phyloP scores from a whole-genome alignment of 768 basidiomycete species.

The Phaffia tasmanica region DNA sequence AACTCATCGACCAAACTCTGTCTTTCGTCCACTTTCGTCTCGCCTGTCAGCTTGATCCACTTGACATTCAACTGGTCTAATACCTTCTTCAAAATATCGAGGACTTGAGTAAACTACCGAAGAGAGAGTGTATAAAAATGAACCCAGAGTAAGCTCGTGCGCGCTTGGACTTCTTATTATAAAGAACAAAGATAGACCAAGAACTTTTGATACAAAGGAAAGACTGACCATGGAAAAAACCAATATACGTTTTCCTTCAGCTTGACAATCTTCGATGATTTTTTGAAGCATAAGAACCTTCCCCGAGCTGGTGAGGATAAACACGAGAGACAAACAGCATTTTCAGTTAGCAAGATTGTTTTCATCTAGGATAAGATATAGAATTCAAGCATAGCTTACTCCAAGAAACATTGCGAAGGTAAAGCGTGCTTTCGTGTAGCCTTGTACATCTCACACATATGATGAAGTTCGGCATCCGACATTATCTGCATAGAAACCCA shows the following conservation, averaged over 20 bases:
- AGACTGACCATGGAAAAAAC: constrained; percentile 80
- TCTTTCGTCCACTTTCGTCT: constrained; percentile 83
- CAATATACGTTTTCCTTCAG: constrained; percentile 65
- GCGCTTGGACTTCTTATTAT: background rate
- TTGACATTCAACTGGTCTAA: constrained; percentile 60
- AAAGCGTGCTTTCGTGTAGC: constrained; percentile 34
- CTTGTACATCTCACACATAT: constrained; percentile 75
- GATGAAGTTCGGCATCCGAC: constrained; percentile 91
- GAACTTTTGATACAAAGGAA: background rate
- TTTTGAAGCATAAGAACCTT: constrained; percentile 66
- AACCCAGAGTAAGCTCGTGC: background rate
- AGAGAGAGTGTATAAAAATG: background rate
- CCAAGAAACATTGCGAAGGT: constrained; percentile 15
- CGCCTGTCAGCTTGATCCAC: constrained; percentile 77
- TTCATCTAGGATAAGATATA: too few relatives aligned
- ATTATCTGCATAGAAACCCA: constrained; percentile 50
- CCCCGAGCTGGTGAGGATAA: constrained; percentile 62
- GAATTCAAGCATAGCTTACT: background rate
- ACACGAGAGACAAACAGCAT: constrained; percentile 35
- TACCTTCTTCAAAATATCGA: constrained; percentile 81
- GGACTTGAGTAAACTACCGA: constrained; percentile 78
- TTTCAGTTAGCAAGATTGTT: too few relatives aligned
- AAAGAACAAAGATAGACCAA: constrained; percentile 7
- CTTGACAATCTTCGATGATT: constrained; percentile 56
- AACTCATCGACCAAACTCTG: constrained; percentile 94